phyloP scores from a whole-genome alignment of 352 stramenopile genomes.

The Lagenidium sp. region DNA sequence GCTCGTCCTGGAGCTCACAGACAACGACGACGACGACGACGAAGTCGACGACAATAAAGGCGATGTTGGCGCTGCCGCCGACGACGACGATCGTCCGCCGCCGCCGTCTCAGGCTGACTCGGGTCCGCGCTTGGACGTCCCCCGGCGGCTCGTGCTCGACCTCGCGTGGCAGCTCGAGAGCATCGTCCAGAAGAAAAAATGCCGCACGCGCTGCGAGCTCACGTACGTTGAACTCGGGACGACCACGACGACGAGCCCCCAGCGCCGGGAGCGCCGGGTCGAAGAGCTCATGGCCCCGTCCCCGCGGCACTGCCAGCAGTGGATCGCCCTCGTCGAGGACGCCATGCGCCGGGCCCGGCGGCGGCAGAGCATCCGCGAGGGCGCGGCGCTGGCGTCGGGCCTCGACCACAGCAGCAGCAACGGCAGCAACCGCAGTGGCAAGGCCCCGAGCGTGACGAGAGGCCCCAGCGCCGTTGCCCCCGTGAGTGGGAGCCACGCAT shows the following conservation, averaged over 20 bases:
- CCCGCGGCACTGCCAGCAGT: slow-evolving; percentile 49
- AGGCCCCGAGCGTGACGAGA: too few species aligned
- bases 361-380: slow-evolving; percentile 19
- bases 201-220: slow-evolving; percentile 48
- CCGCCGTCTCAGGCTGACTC: too few species aligned
- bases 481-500: too few species aligned
- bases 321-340: slow-evolving; percentile 34
- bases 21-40: slow-evolving; percentile 18
- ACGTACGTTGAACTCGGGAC: slow-evolving; percentile 19
- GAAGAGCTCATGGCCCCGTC: slow-evolving; percentile 73
- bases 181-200: slow-evolving; percentile 43
- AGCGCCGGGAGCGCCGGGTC: slow-evolving; percentile 8
- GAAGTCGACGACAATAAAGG: slow-evolving; percentile 12
- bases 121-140: not conserved
- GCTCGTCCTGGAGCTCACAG: slow-evolving; percentile 24
- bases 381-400: slow-evolving; percentile 8
- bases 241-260: not conserved
- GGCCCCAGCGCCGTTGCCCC: too few species aligned
- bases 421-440: too few species aligned
- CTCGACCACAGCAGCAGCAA: too few species aligned
- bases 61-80: not conserved
- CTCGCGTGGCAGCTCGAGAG: slow-evolving; percentile 28
- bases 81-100: slow-evolving; percentile 6
- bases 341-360: slow-evolving; percentile 27
- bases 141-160: slow-evolving; percentile 22